Evolutionary conservation across 192 early-diverging fungal genomes (phyloP).

Genomic region (Linnemannia hyalina): DNA sequence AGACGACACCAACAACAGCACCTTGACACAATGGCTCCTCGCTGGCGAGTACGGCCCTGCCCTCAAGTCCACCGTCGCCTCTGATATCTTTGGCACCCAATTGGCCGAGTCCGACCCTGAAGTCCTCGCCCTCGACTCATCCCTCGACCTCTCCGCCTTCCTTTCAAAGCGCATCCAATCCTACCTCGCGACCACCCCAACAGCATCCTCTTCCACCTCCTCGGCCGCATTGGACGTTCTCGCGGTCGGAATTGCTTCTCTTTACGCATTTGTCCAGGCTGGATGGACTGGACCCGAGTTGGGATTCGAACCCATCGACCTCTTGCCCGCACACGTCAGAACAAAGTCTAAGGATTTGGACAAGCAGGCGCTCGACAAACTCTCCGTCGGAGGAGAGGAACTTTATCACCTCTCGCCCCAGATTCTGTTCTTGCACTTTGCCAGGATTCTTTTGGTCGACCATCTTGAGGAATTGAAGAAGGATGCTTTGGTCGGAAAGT

Average conservation of each 20-base stretch:
- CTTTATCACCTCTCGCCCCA: slow-evolving; percentile 83
- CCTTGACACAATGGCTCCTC: slow-evolving; percentile 47
- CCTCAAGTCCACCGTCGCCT: slow-evolving; percentile 59
- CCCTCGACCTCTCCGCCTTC: slow-evolving; percentile 60
- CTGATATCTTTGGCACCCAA: slow-evolving; percentile 66
- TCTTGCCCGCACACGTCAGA: slow-evolving; percentile 69
- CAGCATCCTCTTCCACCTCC: slow-evolving; percentile 18
- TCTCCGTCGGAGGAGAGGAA: slow-evolving; percentile 87
- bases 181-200: slow-evolving; percentile 41
- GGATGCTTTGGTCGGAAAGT: slow-evolving; percentile 46
- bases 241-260: slow-evolving; percentile 72
- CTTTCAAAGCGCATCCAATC: slow-evolving; percentile 48
- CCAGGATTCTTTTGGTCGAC: slow-evolving; percentile 76
- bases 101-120: slow-evolving; percentile 30
- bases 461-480: slow-evolving; percentile 24
- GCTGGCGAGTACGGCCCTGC: slow-evolving; percentile 66
- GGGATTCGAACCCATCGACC: slow-evolving; percentile 64
- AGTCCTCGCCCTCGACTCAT: slow-evolving; percentile 26
- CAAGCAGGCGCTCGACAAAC: slow-evolving; percentile 60
- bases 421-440: slow-evolving; percentile 77
- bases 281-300: slow-evolving; percentile 92
- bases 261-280: slow-evolving; percentile 88
- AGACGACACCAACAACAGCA: slow-evolving; percentile 5
- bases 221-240: slow-evolving; percentile 60
- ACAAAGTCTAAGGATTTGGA: slow-evolving; percentile 50